Evolutionary conservation across 768 basidiomycete genomes (phyloP).

Genomic region (Hortiboletus campestris): DNA sequence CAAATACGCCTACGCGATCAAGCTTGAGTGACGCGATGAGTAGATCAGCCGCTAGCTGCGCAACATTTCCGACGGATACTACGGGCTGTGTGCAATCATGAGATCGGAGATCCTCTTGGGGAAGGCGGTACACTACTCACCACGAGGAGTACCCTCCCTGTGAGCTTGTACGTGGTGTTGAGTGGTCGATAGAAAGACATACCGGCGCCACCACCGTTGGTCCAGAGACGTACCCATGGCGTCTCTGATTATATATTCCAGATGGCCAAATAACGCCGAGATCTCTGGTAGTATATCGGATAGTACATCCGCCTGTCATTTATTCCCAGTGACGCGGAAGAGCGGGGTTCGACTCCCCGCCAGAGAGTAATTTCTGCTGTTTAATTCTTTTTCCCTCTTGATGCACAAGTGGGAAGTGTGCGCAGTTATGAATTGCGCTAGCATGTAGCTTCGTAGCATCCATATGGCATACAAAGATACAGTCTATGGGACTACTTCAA

Average conservation of each 20-base stretch:
- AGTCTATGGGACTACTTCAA: constrained; percentile 48
- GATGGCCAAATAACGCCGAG: accelerated
- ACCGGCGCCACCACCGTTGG: not conserved
- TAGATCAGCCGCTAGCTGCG: constrained; percentile 76
- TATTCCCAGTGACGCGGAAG: constrained; percentile 28
- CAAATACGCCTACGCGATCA: constrained; percentile 58
- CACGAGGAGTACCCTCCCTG: constrained; percentile 32
- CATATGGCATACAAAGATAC: constrained; percentile 19
- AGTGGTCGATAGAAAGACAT: constrained; percentile 35
- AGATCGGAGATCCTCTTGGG: constrained; percentile 1
- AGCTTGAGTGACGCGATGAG: constrained; percentile 67
- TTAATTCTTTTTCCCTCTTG: not conserved
- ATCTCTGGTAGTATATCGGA: constrained; percentile 49
- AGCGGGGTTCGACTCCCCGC: constrained; percentile 48
- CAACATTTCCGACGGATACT: constrained; percentile 78
- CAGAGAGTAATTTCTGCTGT: constrained; percentile 30
- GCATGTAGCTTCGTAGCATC: not conserved
- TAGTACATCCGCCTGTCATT: constrained; percentile 51
- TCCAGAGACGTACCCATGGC: not conserved
- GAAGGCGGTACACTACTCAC: constrained; percentile 15
- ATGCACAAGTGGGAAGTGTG: not conserved
- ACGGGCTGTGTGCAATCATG: constrained; percentile 47
- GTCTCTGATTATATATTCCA: not conserved
- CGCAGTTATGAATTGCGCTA: not conserved
- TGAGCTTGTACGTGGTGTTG: constrained; percentile 19